These are phyloP conservation scores for Neocucurbitaria cava DNA, from an alignment of 2,329 filamentous ascomycete species.

Conservation along the genomic window DNA sequence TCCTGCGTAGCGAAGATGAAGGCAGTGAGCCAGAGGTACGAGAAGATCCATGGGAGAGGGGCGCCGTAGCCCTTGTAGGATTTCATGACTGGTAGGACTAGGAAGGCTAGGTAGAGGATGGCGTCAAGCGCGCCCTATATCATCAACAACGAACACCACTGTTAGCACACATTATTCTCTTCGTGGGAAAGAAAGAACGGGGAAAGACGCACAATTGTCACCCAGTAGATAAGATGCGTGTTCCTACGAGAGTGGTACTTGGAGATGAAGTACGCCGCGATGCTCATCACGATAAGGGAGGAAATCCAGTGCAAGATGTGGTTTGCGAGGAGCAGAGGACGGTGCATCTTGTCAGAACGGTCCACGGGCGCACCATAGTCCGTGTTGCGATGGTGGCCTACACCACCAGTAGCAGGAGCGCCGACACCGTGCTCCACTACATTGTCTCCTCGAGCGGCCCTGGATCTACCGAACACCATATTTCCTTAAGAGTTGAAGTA, in stretches of 20 bases:
- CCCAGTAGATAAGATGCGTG: constrained; percentile 28
- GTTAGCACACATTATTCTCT: not conserved
- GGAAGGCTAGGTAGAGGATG: constrained; percentile 20
- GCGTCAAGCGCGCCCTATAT: constrained; percentile 18
- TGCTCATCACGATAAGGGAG: constrained; percentile 25
- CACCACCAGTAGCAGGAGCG: not conserved
- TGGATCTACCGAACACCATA: not conserved
- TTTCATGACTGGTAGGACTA: constrained; percentile 18
- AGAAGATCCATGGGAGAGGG: constrained; percentile 23
- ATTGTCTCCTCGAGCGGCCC: not conserved
- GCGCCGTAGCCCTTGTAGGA: constrained; percentile 31
- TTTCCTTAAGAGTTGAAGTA: not conserved
- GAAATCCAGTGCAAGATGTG: constrained; percentile 23
- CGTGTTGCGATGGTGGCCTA: constrained; percentile 1
- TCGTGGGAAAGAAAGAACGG: not conserved
- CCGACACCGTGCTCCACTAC: not conserved
- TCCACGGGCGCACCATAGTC: constrained; percentile 21
- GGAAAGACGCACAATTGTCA: constrained; percentile 15
- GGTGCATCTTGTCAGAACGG: constrained; percentile 11
- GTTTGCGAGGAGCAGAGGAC: constrained; percentile 23
- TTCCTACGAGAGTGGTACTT: constrained; percentile 15
- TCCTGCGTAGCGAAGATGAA: constrained; percentile 34
- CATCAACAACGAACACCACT: no score
- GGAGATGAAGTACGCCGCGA: constrained; percentile 26
- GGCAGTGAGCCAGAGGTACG: constrained; percentile 35